Percentiles rank a stretch among this genome's conserved stretches.
These are phyloP conservation scores for Metschnikowia kofuensis DNA, from an alignment of 805 yeast genomes.

Conservation along the genomic window DNA sequence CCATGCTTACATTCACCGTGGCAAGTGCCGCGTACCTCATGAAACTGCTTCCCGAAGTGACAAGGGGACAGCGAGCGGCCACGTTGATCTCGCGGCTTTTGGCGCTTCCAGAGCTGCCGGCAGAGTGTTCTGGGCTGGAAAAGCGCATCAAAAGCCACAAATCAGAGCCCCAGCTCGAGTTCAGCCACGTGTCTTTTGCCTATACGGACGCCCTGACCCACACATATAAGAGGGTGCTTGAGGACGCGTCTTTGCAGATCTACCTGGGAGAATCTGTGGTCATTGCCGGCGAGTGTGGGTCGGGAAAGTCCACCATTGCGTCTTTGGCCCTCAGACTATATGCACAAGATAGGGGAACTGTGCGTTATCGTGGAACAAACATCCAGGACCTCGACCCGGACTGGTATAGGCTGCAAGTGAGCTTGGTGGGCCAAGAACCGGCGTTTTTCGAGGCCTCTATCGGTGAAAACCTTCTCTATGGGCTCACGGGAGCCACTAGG, in stretches of 20 bases:
- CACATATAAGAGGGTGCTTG: slow-evolving; percentile 31
- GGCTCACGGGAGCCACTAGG: slow-evolving; percentile 29
- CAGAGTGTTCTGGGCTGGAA: slow-evolving; percentile 25
- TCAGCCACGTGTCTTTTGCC: slow-evolving; percentile 47
- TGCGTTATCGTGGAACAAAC: slow-evolving; percentile 47
- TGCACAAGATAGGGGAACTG: slow-evolving; percentile 32
- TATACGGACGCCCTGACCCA: slow-evolving; percentile 36
- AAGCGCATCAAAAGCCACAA: slow-evolving; percentile 9
- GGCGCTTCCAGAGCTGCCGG: slow-evolving; percentile 27
- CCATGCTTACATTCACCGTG: slow-evolving; percentile 71
- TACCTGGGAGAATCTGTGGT: slow-evolving; percentile 53
- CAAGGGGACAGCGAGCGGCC: slow-evolving; percentile 77
- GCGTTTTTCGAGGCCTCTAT: slow-evolving; percentile 71
- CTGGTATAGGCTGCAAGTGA: slow-evolving; percentile 51
- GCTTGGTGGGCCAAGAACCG: slow-evolving; percentile 77
- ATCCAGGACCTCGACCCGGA: slow-evolving; percentile 44
- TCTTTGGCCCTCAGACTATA: slow-evolving; percentile 56
- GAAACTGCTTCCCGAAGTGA: slow-evolving; percentile 70
- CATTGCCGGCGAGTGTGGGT: slow-evolving; percentile 82
- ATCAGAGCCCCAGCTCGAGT: slow-evolving; percentile 28
- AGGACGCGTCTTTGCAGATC: slow-evolving; percentile 43
- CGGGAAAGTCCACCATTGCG: slow-evolving; percentile 83
- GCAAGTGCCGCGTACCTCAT: slow-evolving; percentile 59
- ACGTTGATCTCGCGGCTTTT: slow-evolving; percentile 44
- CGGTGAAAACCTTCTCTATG: slow-evolving; percentile 67